Conservation (phyloP, 208 protist species). For the Novymonas esmeraldas region DNA sequence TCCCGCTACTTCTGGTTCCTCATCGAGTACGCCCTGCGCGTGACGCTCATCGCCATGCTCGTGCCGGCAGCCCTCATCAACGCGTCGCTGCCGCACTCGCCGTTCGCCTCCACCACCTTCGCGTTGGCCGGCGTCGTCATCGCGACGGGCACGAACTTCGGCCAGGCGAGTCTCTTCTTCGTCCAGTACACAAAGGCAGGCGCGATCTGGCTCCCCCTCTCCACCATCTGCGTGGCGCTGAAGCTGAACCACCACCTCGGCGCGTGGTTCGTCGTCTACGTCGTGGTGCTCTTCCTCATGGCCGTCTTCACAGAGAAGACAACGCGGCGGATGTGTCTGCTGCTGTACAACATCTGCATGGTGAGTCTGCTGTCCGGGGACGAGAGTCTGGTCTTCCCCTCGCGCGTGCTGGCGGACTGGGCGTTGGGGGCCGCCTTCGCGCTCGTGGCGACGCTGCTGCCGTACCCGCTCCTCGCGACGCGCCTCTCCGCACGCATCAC, state of each 20-base stretch:
- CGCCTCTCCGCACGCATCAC: constrained; percentile 35
- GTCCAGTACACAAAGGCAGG: constrained; percentile 61
- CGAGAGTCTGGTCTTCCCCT: constrained; percentile 38
- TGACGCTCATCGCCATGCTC: constrained; percentile 71
- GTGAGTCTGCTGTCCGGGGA: constrained; percentile 46
- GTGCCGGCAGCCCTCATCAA: constrained; percentile 62
- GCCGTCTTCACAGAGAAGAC: constrained; percentile 55
- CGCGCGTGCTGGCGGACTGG: constrained; percentile 56
- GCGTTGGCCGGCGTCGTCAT: constrained; percentile 57
- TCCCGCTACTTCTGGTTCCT: constrained; percentile 73
- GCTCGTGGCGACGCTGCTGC: constrained; percentile 52
- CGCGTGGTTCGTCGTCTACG: constrained; percentile 69
- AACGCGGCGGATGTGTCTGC: constrained; percentile 58
- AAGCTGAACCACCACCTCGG: constrained; percentile 45
- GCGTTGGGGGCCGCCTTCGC: constrained; percentile 63
- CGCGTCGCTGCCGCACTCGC: constrained; percentile 25
- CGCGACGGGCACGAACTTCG: constrained; percentile 54
- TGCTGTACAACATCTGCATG: constrained; percentile 72
- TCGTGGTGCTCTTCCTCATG: constrained; percentile 64
- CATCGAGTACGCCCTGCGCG: constrained; percentile 62
- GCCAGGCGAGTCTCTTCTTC: constrained; percentile 51
- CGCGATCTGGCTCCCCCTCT: constrained; percentile 68
- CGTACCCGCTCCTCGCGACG: constrained; percentile 68
- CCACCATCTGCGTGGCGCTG: constrained; percentile 51
- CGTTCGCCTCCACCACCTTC: constrained; percentile 57